Conservation (phyloP, 2,329 filamentous ascomycete genomes). For the Fusarium compactum region DNA sequence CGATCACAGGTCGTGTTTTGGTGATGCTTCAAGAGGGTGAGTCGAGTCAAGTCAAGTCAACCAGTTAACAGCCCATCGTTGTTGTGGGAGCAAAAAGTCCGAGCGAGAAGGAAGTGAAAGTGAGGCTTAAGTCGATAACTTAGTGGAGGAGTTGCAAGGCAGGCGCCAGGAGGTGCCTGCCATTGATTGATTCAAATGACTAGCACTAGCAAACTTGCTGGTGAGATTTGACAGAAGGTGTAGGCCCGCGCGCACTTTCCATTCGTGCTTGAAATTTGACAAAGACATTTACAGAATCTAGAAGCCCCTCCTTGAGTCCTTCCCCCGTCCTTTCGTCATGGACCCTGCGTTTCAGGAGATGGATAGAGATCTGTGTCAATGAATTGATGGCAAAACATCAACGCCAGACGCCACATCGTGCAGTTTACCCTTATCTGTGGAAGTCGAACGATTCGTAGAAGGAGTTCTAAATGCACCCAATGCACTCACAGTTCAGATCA, state of each 20-base stretch:
- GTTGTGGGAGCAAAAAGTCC: conserved; percentile 8
- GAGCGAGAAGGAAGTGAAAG: conserved; percentile 1
- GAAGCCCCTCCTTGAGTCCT: conserved; percentile 2
- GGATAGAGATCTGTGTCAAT: background rate
- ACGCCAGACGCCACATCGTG: conserved; percentile 36
- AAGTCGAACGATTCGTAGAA: background rate
- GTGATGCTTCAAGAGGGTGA: conserved; percentile 25
- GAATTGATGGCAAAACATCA: conserved; percentile 15
- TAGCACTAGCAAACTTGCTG: conserved; percentile 5
- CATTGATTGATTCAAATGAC: conserved; percentile 12
- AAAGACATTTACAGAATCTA: conserved; percentile 17
- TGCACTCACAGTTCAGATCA: background rate
- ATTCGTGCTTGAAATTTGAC: conserved; percentile 4
- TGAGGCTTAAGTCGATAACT: conserved; percentile 8
- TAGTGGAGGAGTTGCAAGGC: background rate
- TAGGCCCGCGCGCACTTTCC: background rate
- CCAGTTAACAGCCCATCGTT: background rate
- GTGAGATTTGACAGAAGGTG: conserved; percentile 11
- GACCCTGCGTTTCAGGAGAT: conserved; percentile 16
- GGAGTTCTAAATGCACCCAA: background rate
- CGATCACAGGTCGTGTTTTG: conserved; percentile 26
- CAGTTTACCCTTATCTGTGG: conserved; percentile 10
- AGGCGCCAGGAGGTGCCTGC: conserved; percentile 3
- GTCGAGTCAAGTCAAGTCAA: background rate
- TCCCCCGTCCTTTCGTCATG: background rate